Base-by-base conservation (phyloP, 116 monocot species). In the Cymodocea nodosa region DNA sequence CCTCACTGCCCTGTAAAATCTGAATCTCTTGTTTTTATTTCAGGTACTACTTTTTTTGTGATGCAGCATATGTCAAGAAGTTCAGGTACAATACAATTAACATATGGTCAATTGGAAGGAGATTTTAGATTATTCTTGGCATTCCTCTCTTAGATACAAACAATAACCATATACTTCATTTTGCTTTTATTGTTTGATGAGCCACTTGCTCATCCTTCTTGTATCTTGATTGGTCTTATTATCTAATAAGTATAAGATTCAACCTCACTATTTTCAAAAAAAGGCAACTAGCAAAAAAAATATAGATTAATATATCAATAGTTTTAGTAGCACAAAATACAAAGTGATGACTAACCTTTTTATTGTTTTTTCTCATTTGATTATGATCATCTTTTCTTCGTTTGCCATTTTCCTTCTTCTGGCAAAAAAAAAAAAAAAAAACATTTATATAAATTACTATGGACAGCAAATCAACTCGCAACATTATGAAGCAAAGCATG, bases 1-100 rank as follows among this genome's bases (percentile, higher is more conserved):
- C 66, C 85, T 93, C 59, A 88, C 88, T 22, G 68, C 92, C 7
- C 88, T 72, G 92, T 93, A 81, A 82, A 66, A 19, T 23, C 44
- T 63, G 39, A 63, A 44, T 5, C 35, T 39, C 40, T 63, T 78
- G n/a, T n/a, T n/a, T n/a, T 39, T 17, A 17, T 63, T 63, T 16
- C 20, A 19, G 17, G 17, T 65, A 8, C 6, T 25, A 15, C 14
- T 51, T 51, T 12, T 14, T 30, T 4, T 51, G 22, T 25, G 19
- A 51, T 25, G n/a, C 25, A 13, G 6, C 9, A 50, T 65, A 9
- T 15, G 18, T n/a, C n/a, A n/a, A n/a, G n/a, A n/a, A n/a, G n/a
- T 39, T 63, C 39, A 39, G 18, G 16, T 6, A n/a, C 19, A 16
- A 40, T 4, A 44, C 12, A 34, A 19, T 40, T 63, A 1, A 15